phyloP scores from a whole-genome alignment of 1,139 yeast genomes.

The Yamadazyma buinensis region DNA sequence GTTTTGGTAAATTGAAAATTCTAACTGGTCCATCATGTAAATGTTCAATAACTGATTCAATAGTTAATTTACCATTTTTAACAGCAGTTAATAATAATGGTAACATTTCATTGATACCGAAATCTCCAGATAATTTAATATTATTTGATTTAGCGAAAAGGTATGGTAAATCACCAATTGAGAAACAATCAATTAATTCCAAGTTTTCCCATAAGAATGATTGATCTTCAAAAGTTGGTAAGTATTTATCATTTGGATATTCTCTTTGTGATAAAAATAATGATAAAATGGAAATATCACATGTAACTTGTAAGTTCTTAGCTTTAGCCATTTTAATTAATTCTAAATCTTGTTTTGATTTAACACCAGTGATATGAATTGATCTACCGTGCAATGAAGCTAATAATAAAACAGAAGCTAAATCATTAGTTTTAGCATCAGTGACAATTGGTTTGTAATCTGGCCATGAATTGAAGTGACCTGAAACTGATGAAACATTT shows the following conservation, averaged over 20 bases:
- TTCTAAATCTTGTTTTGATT: slow-evolving; percentile 76
- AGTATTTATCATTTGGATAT: slow-evolving; percentile 53
- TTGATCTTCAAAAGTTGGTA: slow-evolving; percentile 82
- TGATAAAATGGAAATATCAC: slow-evolving; percentile 83
- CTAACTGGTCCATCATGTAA: slow-evolving; percentile 79
- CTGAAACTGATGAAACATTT: slow-evolving; percentile 72
- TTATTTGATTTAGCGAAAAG: slow-evolving; percentile 65
- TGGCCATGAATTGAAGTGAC: slow-evolving; percentile 86
- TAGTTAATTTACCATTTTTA: slow-evolving; percentile 63
- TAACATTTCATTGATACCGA: slow-evolving; percentile 75
- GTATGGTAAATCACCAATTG: slow-evolving; percentile 79
- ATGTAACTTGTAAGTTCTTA: slow-evolving; percentile 77
- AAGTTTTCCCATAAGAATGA: slow-evolving; percentile 77
- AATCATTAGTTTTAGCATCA: slow-evolving; percentile 87
- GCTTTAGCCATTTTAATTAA: slow-evolving; percentile 83
- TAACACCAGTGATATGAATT: slow-evolving; percentile 86
- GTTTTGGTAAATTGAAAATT: slow-evolving; percentile 82
- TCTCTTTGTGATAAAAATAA: slow-evolving; percentile 74
- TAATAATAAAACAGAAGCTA: slow-evolving; percentile 84
- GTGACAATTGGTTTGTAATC: slow-evolving; percentile 79
- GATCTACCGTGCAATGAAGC: slow-evolving; percentile 86
- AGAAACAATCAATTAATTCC: slow-evolving; percentile 75
- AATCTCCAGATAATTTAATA: slow-evolving; percentile 59
- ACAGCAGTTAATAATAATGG: slow-evolving; percentile 85
- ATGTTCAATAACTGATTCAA: slow-evolving; percentile 67